These are phyloP conservation scores for Cladorrhinum sp. DNA, from an alignment of 2,329 filamentous ascomycete genomes.

Conservation along the genomic window DNA sequence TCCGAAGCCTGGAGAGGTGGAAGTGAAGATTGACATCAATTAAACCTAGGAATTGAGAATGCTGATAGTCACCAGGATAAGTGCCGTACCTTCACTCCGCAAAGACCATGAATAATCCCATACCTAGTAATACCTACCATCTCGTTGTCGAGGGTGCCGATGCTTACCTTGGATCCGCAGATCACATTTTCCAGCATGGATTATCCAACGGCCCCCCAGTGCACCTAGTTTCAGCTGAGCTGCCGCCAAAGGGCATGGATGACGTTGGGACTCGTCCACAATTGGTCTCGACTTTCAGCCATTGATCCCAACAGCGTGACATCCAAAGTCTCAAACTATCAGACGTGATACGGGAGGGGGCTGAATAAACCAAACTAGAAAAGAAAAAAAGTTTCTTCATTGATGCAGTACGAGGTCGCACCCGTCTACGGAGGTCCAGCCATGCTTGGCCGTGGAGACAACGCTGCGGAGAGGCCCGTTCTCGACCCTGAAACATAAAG, in stretches of 20 bases:
- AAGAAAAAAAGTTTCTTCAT: background rate
- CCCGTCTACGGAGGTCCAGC: background rate
- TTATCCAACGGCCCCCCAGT: conserved; percentile 6
- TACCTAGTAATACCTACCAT: background rate
- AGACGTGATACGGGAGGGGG: background rate
- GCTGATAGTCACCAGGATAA: background rate
- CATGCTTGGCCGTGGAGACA: conserved; percentile 20
- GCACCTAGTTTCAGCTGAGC: conserved; percentile 15
- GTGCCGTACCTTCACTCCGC: background rate
- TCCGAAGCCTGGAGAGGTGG: background rate
- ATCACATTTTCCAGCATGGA: conserved; percentile 5
- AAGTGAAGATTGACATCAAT: background rate
- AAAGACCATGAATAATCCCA: background rate
- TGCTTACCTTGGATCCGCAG: conserved; percentile 1
- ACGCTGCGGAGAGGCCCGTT: conserved; percentile 4
- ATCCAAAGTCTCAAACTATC: background rate
- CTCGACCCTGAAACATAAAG: conserved; percentile 17
- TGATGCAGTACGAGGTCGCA: conserved; percentile 7
- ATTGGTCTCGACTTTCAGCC: no score
- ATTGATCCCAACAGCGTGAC: no score
- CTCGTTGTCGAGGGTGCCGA: background rate
- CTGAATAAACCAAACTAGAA: background rate
- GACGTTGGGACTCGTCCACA: background rate
- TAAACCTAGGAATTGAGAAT: background rate
- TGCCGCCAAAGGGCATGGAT: conserved; percentile 10